Percentiles rank a stretch among this genome's conserved stretches.
Conservation (phyloP, 139 green algal species). For the Diplosphaera chodatii region DNA sequence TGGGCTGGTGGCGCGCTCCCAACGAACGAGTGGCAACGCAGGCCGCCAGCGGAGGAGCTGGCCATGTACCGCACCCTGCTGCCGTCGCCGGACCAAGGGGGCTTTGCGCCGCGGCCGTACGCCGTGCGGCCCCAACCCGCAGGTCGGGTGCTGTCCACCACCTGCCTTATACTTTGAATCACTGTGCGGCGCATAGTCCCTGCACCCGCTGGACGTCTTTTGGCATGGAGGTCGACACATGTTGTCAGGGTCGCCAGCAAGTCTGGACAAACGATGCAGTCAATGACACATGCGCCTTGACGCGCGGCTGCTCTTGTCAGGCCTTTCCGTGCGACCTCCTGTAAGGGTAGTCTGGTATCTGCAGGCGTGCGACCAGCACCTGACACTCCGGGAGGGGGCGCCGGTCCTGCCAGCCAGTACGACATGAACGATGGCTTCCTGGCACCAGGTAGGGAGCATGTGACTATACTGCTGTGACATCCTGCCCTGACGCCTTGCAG, state of each 20-base stretch:
- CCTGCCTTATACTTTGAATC: no score
- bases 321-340: no score
- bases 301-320: no score
- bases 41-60: background rate
- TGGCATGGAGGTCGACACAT: background rate
- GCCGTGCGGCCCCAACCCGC: background rate
- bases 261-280: no score
- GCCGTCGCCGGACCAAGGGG: background rate
- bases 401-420: constrained; percentile 4
- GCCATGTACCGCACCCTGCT: background rate
- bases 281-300: no score
- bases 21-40: no score
- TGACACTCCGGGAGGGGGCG: constrained; percentile 4
- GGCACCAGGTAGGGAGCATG: constrained; percentile 4
- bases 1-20: no score
- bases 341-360: no score
- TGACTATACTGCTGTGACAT: background rate
- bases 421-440: constrained; percentile 19
- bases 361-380: background rate
- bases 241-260: no score
- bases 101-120: background rate
- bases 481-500: background rate
- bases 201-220: no score
- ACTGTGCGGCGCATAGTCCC: no score
- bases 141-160: constrained; percentile 3